These are phyloP conservation scores for Calonectria henricotiae DNA, from an alignment of 2,329 filamentous ascomycete genomes.

Conservation along the genomic window DNA sequence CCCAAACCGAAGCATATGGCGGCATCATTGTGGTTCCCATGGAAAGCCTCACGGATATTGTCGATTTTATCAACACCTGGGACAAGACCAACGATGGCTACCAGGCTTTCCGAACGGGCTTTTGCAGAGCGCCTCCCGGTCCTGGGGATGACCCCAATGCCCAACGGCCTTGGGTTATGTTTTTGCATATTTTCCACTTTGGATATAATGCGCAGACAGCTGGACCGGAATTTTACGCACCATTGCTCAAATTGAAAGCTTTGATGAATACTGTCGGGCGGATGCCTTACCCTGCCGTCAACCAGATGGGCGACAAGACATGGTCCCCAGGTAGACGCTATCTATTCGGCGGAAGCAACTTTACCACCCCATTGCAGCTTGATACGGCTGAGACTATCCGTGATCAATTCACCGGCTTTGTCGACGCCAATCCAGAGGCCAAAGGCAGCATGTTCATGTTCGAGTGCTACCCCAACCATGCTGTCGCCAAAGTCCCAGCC, in stretches of 20 bases:
- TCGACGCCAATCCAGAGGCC: conserved; percentile 36
- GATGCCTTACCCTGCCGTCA: conserved; percentile 62
- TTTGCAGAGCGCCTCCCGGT: conserved; percentile 41
- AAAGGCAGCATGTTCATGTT: conserved; percentile 43
- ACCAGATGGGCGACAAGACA: conserved; percentile 58
- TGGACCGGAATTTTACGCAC: conserved; percentile 54
- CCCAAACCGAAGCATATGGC: conserved; percentile 55
- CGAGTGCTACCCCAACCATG: conserved; percentile 44
- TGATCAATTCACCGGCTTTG: conserved; percentile 41
- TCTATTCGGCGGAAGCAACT: conserved; percentile 63
- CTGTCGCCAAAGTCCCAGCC: conserved; percentile 38
- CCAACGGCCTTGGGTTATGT: conserved; percentile 40
- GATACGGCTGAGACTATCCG: conserved; percentile 47
- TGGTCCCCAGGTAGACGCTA: conserved; percentile 59
- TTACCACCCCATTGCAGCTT: conserved; percentile 59
- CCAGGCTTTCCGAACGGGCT: conserved; percentile 43
- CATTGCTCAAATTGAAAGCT: conserved; percentile 58
- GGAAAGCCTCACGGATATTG: conserved; percentile 51
- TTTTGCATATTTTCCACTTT: conserved; percentile 45
- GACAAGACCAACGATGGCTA: conserved; percentile 49
- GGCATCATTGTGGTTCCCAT: conserved; percentile 52
- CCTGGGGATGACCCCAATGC: conserved; percentile 45
- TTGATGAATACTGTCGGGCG: conserved; percentile 57
- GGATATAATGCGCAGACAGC: conserved; percentile 43
- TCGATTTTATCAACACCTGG: conserved; percentile 54